Evolutionary conservation across 257 asterid species (phyloP).

Genomic region (Cinchona pubescens): DNA sequence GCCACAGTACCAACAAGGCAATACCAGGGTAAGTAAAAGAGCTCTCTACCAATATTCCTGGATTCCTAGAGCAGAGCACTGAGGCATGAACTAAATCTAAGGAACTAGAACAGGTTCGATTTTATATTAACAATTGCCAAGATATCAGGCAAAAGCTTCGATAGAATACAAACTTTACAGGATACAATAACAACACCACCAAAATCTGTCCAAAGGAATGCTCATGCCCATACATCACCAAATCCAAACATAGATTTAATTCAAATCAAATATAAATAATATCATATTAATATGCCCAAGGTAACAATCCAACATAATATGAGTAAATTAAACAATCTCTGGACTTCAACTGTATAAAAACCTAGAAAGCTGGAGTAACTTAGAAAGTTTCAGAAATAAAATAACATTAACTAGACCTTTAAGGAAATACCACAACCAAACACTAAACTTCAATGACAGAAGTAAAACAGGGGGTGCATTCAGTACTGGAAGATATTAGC

Average conservation of each 20-base stretch:
- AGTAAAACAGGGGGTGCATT: slow-evolving; percentile 9
- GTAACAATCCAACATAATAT: background rate
- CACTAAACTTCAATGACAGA: background rate
- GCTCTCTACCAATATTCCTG: too few species aligned
- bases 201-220: background rate
- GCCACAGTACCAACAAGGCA: too few species aligned
- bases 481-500: slow-evolving; percentile 52
- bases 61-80: too few species aligned
- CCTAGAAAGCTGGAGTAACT: background rate
- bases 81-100: too few species aligned
- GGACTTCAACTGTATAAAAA: background rate
- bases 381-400: background rate
- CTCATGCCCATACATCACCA: background rate
- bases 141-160: background rate
- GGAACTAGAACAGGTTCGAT: too few species aligned
- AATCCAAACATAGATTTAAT: background rate
- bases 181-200: background rate
- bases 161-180: background rate
- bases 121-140: background rate
- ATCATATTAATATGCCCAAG: background rate
- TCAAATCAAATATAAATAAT: background rate
- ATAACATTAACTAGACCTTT: background rate
- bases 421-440: background rate
- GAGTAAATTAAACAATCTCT: background rate
- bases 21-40: too few species aligned